Percentiles rank a stretch among this genome's conserved stretches.
phyloP scores from a whole-genome alignment of 805 yeast species.

The Pichia sporocuriosa region DNA sequence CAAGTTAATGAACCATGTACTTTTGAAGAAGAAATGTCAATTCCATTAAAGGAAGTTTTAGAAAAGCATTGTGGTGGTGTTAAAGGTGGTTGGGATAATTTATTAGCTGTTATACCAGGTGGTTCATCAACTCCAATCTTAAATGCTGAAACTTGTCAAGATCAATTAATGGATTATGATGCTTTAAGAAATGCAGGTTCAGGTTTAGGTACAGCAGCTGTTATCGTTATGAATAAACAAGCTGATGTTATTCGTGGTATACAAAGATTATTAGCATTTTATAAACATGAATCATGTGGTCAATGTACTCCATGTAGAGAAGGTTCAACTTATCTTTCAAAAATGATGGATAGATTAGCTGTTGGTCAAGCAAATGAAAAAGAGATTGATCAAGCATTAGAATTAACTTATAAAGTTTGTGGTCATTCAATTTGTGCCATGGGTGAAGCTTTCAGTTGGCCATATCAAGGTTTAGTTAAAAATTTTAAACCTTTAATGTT shows the following conservation, averaged over 20 bases:
- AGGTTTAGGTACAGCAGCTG: constrained; percentile 90
- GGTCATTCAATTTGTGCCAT: constrained; percentile 90
- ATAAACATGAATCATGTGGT: constrained; percentile 90
- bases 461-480: constrained; percentile 80
- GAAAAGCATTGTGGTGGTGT: constrained; percentile 91
- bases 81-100: constrained; percentile 89
- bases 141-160: constrained; percentile 59
- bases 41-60: constrained; percentile 72
- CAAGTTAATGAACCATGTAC: constrained; percentile 91
- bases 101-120: constrained; percentile 83
- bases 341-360: constrained; percentile 77
- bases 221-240: constrained; percentile 82
- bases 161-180: constrained; percentile 80
- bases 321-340: constrained; percentile 81
- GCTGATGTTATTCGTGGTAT: constrained; percentile 82
- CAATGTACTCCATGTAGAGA: constrained; percentile 95
- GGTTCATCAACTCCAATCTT: constrained; percentile 84
- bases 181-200: constrained; percentile 80
- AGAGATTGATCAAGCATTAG: constrained; percentile 80
- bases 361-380: constrained; percentile 72
- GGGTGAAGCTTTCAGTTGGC: constrained; percentile 95
- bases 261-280: constrained; percentile 77
- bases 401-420: constrained; percentile 79
- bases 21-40: constrained; percentile 91
- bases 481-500: constrained; percentile 79